phyloP scores from a whole-genome alignment of 805 yeast species.

The Pichia membranifaciens region DNA sequence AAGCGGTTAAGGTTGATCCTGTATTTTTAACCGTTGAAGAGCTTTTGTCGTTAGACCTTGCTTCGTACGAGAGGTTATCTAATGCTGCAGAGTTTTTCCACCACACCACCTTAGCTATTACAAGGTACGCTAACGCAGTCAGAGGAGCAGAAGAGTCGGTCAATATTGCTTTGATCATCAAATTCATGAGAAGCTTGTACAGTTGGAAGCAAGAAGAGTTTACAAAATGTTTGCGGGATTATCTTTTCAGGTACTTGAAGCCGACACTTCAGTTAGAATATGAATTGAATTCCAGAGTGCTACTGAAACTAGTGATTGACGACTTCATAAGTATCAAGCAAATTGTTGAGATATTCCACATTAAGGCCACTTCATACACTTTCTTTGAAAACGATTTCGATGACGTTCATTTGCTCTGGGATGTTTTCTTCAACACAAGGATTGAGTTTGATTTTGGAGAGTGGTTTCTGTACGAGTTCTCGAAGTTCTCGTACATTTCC shows the following conservation, averaged over 20 bases:
- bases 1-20: conserved; percentile 1
- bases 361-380: neutral
- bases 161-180: conserved; percentile 9
- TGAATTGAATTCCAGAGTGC: conserved; percentile 31
- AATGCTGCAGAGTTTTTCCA: conserved; percentile 30
- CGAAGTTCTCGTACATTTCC: conserved; percentile 15
- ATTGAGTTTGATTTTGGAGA: conserved; percentile 18
- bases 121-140: conserved; percentile 23
- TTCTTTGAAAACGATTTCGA: conserved; percentile 11
- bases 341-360: conserved; percentile 28
- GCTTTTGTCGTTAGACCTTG: conserved; percentile 22
- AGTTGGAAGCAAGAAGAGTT: conserved; percentile 35
- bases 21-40: conserved; percentile 16
- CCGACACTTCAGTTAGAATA: conserved; percentile 32
- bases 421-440: conserved; percentile 23
- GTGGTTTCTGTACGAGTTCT: conserved; percentile 13
- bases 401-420: conserved; percentile 18
- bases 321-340: conserved; percentile 32
- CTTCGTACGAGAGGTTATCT: conserved; percentile 25
- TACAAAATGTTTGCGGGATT: conserved; percentile 18
- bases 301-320: conserved; percentile 33
- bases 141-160: conserved; percentile 18
- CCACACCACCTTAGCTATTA: conserved; percentile 22
- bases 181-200: conserved; percentile 28
- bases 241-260: conserved; percentile 24